These are phyloP conservation scores for Parascedosporium putredinis DNA, from an alignment of 2,329 filamentous ascomycete species.

Conservation along the genomic window DNA sequence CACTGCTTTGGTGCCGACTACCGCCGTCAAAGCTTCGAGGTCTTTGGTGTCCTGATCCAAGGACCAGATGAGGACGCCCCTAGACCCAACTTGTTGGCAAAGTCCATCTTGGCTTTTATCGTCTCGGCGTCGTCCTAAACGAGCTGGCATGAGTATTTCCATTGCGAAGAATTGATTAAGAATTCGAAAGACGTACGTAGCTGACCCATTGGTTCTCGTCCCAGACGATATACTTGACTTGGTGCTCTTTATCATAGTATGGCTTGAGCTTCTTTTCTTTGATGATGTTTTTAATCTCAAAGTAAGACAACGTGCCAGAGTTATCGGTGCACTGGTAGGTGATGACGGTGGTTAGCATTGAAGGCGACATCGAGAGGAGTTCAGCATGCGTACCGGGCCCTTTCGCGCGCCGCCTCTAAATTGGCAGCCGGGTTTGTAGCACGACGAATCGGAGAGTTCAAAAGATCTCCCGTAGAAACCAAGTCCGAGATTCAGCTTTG, in stretches of 20 bases:
- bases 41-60: slow-evolving; percentile 16
- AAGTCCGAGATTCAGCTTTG: slow-evolving; percentile 30
- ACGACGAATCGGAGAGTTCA: slow-evolving; percentile 11
- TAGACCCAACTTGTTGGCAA: slow-evolving; percentile 21
- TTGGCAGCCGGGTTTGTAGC: slow-evolving; percentile 12
- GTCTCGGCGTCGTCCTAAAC: slow-evolving; percentile 29
- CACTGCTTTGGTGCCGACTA: no score
- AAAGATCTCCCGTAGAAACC: slow-evolving; percentile 29
- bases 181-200: no score
- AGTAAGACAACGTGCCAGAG: slow-evolving; percentile 16
- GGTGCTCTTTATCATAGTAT: slow-evolving; percentile 17
- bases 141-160: no score
- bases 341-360: no score
- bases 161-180: neutral
- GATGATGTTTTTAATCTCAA: slow-evolving; percentile 18
- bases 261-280: slow-evolving; percentile 14
- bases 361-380: no score
- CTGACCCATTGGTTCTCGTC: slow-evolving; percentile 25
- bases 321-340: slow-evolving; percentile 16
- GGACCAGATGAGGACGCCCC: slow-evolving; percentile 23
- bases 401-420: slow-evolving; percentile 7
- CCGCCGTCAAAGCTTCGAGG: slow-evolving; percentile 13
- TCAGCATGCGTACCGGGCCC: no score
- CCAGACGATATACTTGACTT: slow-evolving; percentile 23
- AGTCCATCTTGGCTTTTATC: slow-evolving; percentile 21